Percentiles rank a stretch among this genome's conserved stretches.
phyloP scores from a whole-genome alignment of 768 basidiomycete genomes.

The Filobasidium wieringae region DNA sequence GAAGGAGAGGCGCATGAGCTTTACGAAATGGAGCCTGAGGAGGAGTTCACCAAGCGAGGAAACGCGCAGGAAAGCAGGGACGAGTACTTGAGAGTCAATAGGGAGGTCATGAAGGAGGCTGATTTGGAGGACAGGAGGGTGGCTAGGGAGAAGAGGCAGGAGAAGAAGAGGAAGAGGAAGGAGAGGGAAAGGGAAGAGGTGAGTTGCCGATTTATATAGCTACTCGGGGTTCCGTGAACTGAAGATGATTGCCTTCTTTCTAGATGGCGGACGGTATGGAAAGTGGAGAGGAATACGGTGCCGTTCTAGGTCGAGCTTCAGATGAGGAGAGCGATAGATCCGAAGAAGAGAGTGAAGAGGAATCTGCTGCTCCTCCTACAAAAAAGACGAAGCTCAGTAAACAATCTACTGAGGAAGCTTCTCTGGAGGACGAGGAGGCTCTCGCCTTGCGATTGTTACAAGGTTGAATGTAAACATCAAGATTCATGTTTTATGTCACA shows the following conservation, averaged over 20 bases:
- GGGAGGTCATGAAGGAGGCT: conserved; percentile 55
- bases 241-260: conserved; percentile 12
- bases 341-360: conserved; percentile 50
- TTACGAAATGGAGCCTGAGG: conserved; percentile 68
- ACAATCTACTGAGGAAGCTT: conserved; percentile 33
- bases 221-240: not conserved
- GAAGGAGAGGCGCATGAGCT: conserved; percentile 66
- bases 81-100: conserved; percentile 61
- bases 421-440: conserved; percentile 50
- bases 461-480: too few relatives aligned
- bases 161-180: conserved; percentile 87
- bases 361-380: conserved; percentile 12
- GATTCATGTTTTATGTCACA: too few relatives aligned
- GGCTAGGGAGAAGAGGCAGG: conserved; percentile 73
- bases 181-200: conserved; percentile 51
- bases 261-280: conserved; percentile 3
- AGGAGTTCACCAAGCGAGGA: conserved; percentile 51
- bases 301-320: conserved; percentile 41
- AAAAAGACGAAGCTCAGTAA: conserved; percentile 10
- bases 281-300: conserved; percentile 22
- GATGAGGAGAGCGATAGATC: conserved; percentile 64
- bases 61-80: conserved; percentile 57
- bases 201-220: conserved; percentile 14
- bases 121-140: conserved; percentile 69
- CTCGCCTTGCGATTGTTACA: conserved; percentile 52